phyloP scores from a whole-genome alignment of 768 basidiomycete species.

The Russula brevipes region DNA sequence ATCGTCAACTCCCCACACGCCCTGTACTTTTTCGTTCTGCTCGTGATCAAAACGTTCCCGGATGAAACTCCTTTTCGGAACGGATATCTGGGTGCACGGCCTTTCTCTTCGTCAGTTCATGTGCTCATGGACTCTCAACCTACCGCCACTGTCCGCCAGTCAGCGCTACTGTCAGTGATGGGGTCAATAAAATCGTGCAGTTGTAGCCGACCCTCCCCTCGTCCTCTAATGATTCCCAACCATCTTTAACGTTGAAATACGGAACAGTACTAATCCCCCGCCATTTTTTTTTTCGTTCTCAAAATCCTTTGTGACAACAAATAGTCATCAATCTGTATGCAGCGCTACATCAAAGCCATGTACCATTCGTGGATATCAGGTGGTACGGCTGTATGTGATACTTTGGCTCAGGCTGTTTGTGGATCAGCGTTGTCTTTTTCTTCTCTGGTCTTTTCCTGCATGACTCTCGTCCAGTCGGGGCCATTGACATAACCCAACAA shows the following conservation, averaged over 20 bases:
- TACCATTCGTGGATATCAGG: not conserved
- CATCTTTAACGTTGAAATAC: not conserved
- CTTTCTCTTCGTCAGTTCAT: too few relatives aligned
- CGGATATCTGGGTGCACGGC: too few relatives aligned
- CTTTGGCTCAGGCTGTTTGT: not conserved
- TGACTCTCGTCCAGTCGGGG: too few relatives aligned
- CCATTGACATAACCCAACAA: too few relatives aligned
- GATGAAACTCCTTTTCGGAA: too few relatives aligned
- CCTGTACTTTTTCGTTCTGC: too few relatives aligned
- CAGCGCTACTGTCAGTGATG: not conserved
- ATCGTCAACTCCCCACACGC: too few relatives aligned
- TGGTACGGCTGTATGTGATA: not conserved
- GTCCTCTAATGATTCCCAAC: too few relatives aligned
- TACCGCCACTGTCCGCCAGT: too few relatives aligned
- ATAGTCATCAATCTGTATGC: not conserved
- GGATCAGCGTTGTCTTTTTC: not conserved
- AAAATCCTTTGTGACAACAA: not conserved
- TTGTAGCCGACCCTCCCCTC: not conserved
- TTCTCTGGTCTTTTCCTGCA: not conserved
- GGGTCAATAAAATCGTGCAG: not conserved
- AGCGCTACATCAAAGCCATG: not conserved
- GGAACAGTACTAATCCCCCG: not conserved
- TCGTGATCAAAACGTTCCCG: too few relatives aligned
- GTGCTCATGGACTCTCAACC: too few relatives aligned
- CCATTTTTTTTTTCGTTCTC: not conserved